These are phyloP conservation scores for Xylaria sp. DNA, from an alignment of 2,329 filamentous ascomycete genomes.

Conservation along the genomic window DNA sequence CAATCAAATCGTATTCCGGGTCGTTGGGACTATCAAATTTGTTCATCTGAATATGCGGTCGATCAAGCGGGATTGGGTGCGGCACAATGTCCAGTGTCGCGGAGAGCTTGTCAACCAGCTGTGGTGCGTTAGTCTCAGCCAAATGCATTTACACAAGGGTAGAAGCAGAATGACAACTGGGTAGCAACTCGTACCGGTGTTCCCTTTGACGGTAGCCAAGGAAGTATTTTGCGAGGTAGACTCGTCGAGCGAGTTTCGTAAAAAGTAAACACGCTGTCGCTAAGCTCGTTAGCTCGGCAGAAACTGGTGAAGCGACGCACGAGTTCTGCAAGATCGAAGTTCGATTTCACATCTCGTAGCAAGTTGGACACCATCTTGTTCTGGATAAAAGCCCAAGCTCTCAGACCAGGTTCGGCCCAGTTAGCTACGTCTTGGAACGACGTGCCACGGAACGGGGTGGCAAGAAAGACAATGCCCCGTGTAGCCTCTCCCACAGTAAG, in stretches of 20 bases:
- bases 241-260: constrained; percentile 17
- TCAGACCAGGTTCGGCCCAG: constrained; percentile 6
- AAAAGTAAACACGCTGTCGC: not conserved
- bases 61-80: constrained; percentile 2
- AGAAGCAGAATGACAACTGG: not conserved
- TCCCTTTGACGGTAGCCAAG: not conserved
- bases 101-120: constrained; percentile 11
- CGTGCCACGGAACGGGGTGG: constrained; percentile 12
- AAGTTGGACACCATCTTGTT: not conserved
- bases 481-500: not conserved
- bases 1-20: not conserved
- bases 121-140: not conserved
- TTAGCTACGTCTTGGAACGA: constrained; percentile 10
- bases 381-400: not conserved
- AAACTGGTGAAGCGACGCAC: not conserved
- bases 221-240: constrained; percentile 8
- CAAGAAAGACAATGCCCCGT: constrained; percentile 16
- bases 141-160: too few species aligned
- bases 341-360: not conserved
- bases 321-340: not conserved
- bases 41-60: constrained; percentile 16
- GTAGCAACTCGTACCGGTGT: not conserved
- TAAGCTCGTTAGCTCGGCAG: not conserved
- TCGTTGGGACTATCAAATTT: constrained; percentile 18
- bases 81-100: constrained; percentile 9